Evolutionary conservation across 805 yeast species (phyloP).

Genomic region (Maudiozyma bulderi): DNA sequence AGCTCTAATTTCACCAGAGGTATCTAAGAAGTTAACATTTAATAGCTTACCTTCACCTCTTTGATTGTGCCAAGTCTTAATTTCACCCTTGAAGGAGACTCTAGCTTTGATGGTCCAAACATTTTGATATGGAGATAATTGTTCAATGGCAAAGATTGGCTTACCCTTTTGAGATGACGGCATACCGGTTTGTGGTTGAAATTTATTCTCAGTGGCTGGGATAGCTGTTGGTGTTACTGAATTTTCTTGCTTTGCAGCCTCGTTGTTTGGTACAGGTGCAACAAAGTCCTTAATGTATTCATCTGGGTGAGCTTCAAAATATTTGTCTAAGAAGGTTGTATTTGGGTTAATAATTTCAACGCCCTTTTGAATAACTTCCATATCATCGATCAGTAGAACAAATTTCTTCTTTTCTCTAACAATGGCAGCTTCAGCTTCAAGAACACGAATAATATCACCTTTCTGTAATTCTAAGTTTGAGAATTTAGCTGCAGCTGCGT

Average conservation of each 20-base stretch:
- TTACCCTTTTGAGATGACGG: conserved; percentile 24
- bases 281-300: conserved; percentile 26
- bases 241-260: conserved; percentile 1
- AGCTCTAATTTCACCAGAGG: conserved; percentile 92
- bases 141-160: conserved; percentile 66
- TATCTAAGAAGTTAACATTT: conserved; percentile 80
- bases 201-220: background rate
- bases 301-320: conserved; percentile 49
- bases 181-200: background rate
- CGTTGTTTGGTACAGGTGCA: conserved; percentile 4
- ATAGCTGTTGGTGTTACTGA: conserved; percentile 3
- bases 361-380: conserved; percentile 34
- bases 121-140: conserved; percentile 82
- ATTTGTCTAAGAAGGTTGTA: conserved; percentile 43
- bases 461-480: conserved; percentile 39
- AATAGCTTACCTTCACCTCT: conserved; percentile 86
- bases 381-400: conserved; percentile 39
- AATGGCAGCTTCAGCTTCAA: conserved; percentile 28
- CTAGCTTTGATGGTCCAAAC: conserved; percentile 91
- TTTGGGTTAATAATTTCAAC: conserved; percentile 33
- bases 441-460: conserved; percentile 27
- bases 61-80: conserved; percentile 78
- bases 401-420: conserved; percentile 35
- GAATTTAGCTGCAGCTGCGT: conserved; percentile 37
- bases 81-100: conserved; percentile 77